Base-by-base conservation (phyloP, 2,329 filamentous ascomycete genomes). In the Trichoderma pleuroti region DNA sequence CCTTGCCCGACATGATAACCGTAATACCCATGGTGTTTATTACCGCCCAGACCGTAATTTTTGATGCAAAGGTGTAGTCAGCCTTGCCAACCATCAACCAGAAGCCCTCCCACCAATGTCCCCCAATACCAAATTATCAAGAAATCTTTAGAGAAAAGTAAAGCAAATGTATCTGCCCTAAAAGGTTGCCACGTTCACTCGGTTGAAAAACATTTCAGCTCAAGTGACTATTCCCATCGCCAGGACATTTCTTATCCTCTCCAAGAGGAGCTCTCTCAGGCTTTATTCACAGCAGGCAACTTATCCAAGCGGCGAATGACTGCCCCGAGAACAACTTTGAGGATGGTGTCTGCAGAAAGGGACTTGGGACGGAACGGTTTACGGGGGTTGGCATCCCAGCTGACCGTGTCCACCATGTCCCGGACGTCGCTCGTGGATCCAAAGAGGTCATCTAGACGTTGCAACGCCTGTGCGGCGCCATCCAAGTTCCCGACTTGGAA, bases 341-440 rank as follows among this genome's bases (percentile, higher is more conserved):
- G 81, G 56, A 98, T 91, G 0, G 87, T 89, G 2, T 93, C 88
- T 0, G 86, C 91, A 1, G 88, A 90, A 59, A 98, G 82, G 9
- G 74, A 75, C 7, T 73, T 74, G 78, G 70, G 70, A 42, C 39
- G 39, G 39, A 42, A 42, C n/a, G 16, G 39, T n/a, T 18, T 83
- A 28, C 82, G 82, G 24, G 83, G 80, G 10, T 82, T 82, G 1
- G 84, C 85, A 26, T 84, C 87, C 85, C 92, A 97, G 0, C 92
- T 91, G 39, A 94, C 91, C 0, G 94, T 97, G 80, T 98, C 95
- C 18, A 98, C 93, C 77, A 98, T 98, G 81, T 98, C 95, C 21
- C 95, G 84, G 18, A 95, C 79, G 16, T 85, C 84, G 34, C 85
- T 82, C 34, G 85, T 82, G 30, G 14, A 7, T 16, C 84, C 82